Conservation (phyloP, 2,329 filamentous ascomycete species). For the Ascochyta koolunga region DNA sequence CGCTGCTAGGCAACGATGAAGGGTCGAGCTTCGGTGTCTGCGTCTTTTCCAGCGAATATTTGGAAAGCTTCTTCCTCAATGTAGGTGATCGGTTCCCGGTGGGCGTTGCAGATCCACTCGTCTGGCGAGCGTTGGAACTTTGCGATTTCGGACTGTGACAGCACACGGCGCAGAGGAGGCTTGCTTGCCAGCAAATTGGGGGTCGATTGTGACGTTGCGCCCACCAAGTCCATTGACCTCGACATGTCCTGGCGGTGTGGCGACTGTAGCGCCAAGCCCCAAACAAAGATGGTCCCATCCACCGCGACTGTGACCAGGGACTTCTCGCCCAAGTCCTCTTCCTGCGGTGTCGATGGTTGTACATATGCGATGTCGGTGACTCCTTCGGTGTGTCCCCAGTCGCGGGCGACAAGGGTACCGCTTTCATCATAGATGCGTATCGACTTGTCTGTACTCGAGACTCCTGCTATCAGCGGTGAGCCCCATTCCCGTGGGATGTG, state of each 20-base stretch:
- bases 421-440: conserved; percentile 86
- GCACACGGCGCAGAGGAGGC: conserved; percentile 80
- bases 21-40: conserved; percentile 54
- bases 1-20: conserved; percentile 37
- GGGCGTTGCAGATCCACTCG: conserved; percentile 40
- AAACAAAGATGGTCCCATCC: conserved; percentile 59
- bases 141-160: conserved; percentile 85
- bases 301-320: conserved; percentile 56
- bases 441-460: conserved; percentile 95
- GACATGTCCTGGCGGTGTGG: conserved; percentile 40
- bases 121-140: conserved; percentile 69
- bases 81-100: conserved; percentile 56
- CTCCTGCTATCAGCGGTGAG: conserved; percentile 76
- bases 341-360: conserved; percentile 48
- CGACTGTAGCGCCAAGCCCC: conserved; percentile 45
- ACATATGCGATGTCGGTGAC: conserved; percentile 80
- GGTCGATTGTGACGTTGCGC: conserved; percentile 38
- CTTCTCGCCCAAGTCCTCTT: conserved; percentile 56
- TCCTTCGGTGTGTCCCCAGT: conserved; percentile 94
- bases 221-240: conserved; percentile 47
- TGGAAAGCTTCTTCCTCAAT: conserved; percentile 62
- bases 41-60: conserved; percentile 52
- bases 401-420: conserved; percentile 79
- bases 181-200: conserved; percentile 52
- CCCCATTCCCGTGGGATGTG: conserved; percentile 63